Percentiles rank a stretch among this genome's conserved stretches.
phyloP scores from a whole-genome alignment of 805 yeast species.

The Clavispora carvajalis region DNA sequence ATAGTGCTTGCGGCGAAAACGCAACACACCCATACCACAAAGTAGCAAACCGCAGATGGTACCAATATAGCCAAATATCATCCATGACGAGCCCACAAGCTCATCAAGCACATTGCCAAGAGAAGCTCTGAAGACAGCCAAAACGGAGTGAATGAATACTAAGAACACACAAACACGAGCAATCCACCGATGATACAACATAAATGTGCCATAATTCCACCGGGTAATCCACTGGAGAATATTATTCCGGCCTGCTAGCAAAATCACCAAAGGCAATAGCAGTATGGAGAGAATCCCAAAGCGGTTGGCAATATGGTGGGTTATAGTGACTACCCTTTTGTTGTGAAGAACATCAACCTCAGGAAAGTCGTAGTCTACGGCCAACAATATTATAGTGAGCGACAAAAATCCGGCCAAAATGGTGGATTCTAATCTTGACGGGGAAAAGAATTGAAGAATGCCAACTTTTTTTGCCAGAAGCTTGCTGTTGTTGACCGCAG shows the following conservation, averaged over 20 bases:
- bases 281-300: conserved; percentile 9
- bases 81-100: conserved; percentile 3
- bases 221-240: conserved; percentile 14
- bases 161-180: conserved; percentile 11
- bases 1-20: conserved; percentile 18
- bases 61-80: conserved; percentile 12
- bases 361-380: neutral
- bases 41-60: conserved; percentile 8
- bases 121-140: conserved; percentile 3
- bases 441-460: conserved; percentile 1
- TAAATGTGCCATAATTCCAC: conserved; percentile 13
- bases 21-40: conserved; percentile 12
- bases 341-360: neutral
- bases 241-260: conserved; percentile 16
- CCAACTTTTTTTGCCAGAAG: conserved; percentile 1
- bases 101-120: conserved; percentile 2
- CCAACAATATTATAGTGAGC: neutral
- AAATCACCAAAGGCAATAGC: conserved; percentile 12
- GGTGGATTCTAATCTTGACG: conserved; percentile 3
- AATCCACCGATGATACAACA: conserved; percentile 14
- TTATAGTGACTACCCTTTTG: neutral
- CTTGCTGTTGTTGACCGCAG: conserved; percentile 13
- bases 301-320: conserved; percentile 10
- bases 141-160: conserved; percentile 9
- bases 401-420: neutral